A percentile compares a stretch with the other conserved stretches of the same genome.
Conservation (phyloP, 2,329 filamentous ascomycete species). For the Verruconis gallopava region DNA sequence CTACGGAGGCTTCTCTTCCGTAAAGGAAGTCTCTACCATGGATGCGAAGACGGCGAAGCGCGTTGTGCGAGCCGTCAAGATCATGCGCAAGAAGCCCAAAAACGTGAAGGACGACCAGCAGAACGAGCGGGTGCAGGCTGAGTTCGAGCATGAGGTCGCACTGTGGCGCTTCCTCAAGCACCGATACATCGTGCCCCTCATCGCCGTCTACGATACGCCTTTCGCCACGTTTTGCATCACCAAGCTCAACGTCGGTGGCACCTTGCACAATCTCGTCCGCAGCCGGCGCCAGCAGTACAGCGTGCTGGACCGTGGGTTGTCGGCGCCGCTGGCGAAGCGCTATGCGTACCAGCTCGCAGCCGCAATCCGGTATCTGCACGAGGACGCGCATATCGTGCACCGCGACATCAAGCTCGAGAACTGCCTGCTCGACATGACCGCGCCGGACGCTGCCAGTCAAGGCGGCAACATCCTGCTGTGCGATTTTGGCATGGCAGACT, state of each 20-base stretch:
- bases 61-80: conserved; percentile 51
- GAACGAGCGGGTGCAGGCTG: conserved; percentile 52
- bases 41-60: conserved; percentile 33
- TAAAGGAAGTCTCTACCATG: conserved; percentile 54
- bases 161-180: conserved; percentile 55
- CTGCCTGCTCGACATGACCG: conserved; percentile 46
- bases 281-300: conserved; percentile 5
- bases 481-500: conserved; percentile 59
- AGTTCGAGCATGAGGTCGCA: conserved; percentile 56
- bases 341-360: conserved; percentile 51
- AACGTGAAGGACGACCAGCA: conserved; percentile 42
- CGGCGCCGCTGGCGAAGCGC: conserved; percentile 39
- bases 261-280: conserved; percentile 49
- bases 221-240: conserved; percentile 60
- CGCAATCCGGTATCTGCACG: conserved; percentile 53
- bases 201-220: conserved; percentile 52
- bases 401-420: conserved; percentile 59
- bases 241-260: conserved; percentile 49
- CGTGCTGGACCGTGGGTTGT: conserved; percentile 28
- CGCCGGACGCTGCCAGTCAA: conserved; percentile 32
- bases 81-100: conserved; percentile 47
- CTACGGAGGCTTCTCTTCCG: conserved; percentile 51
- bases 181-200: conserved; percentile 46
- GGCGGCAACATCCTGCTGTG: conserved; percentile 48
- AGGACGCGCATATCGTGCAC: conserved; percentile 53